These are phyloP conservation scores for Scopulariopsis brevicaulis DNA, from an alignment of 2,329 filamentous ascomycete genomes.

Conservation along the genomic window DNA sequence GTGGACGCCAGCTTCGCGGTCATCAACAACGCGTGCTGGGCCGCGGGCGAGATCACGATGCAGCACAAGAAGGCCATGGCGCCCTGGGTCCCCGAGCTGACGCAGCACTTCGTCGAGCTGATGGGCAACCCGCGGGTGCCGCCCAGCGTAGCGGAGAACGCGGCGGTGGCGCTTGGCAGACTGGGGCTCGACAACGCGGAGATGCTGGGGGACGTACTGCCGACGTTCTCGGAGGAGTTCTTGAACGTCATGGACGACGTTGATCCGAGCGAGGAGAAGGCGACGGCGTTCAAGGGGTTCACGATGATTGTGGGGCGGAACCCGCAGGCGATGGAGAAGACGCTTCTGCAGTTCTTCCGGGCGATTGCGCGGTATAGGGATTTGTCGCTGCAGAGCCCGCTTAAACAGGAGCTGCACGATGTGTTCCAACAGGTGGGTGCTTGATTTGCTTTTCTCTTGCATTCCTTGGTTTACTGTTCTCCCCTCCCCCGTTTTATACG, in stretches of 20 bases:
- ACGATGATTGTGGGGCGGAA: conserved; percentile 75
- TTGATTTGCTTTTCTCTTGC: not conserved
- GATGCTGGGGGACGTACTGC: conserved; percentile 66
- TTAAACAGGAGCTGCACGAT: conserved; percentile 55
- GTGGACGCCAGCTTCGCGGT: conserved; percentile 81
- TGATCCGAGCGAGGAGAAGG: conserved; percentile 85
- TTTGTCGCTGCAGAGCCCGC: conserved; percentile 45
- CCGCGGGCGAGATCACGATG: conserved; percentile 82
- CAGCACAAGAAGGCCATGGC: conserved; percentile 64
- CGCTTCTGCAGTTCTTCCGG: conserved; percentile 69
- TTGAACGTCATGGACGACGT: conserved; percentile 73
- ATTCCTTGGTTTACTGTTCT: conserved; percentile 6
- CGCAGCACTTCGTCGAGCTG: conserved; percentile 69
- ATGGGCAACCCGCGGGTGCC: conserved; percentile 78
- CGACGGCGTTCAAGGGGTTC: conserved; percentile 85
- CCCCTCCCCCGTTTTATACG: not conserved
- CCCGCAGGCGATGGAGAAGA: conserved; percentile 83
- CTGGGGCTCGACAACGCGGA: conserved; percentile 72
- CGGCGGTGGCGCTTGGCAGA: conserved; percentile 82
- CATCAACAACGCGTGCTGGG: conserved; percentile 98
- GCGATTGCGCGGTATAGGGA: conserved; percentile 71
- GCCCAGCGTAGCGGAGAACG: conserved; percentile 82
- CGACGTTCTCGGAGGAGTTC: conserved; percentile 73
- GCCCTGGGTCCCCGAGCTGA: conserved; percentile 65
- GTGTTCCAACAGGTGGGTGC: conserved; percentile 64